Base-by-base conservation (phyloP, 2,329 filamentous ascomycete species). In the Ophiocordyceps australis region DNA sequence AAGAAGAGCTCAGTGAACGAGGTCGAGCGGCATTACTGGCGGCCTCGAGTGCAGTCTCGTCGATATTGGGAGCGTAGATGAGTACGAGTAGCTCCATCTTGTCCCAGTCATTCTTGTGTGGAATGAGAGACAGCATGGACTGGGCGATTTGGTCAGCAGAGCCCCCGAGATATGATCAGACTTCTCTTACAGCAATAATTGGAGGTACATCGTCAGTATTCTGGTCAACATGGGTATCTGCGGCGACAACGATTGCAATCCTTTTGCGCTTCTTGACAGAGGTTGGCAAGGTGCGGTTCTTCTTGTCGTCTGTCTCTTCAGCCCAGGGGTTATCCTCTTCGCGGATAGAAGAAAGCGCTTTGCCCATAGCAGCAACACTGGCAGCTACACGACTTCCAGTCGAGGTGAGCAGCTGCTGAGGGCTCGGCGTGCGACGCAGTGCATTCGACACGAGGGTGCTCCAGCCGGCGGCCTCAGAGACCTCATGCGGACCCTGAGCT, bases 311-410 rank as follows among this genome's bases (percentile, higher is more conserved):
- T 14, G 76, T 80, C 53, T 94, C 85, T 48, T 94, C 83, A 10
- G 77, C 83, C 86, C 86, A 94, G 27, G 81, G 73, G 45, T 81
- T 78, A 43, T 85, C 79, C 43, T 91, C 83, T 46, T 93, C 80
- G 28, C 78, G 67, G 36, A 91, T 89, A 11, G 79, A 74, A 28
- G 75, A 75, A 36, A 94, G 57, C 15, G 82, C 83, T 33, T 76
- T 82, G 22, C 82, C 82, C 32, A 92, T 70, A 8, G 82, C 83
- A 15, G 81, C 76, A 35, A 91, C 65, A 11, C 83, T 79, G 1
- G 82, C 81, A 11, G 69, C 74, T 17, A 93, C 75, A 31, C 73
- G 76, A 53, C 76, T 81, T 43, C 77, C 77, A 9, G 85, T 83
- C 15, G 69, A 74, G 43, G 89, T 80, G 35, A 92, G 73, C 38